phyloP scores from a whole-genome alignment of 2,329 filamentous ascomycete genomes.

The Plectosphaerella cucumerina region DNA sequence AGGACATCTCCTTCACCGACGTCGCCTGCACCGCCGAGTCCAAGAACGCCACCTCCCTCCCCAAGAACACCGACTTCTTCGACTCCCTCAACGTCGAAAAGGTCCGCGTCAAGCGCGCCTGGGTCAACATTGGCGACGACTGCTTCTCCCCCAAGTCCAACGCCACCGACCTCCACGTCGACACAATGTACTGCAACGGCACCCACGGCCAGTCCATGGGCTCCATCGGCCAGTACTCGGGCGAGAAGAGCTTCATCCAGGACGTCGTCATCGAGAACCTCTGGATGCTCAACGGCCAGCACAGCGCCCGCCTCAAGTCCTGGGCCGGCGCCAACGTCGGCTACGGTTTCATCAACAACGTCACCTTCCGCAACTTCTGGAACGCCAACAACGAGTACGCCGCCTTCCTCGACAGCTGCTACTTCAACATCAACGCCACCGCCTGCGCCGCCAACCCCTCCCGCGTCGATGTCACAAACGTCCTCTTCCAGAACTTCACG shows the following conservation, averaged over 20 bases:
- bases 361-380: conserved; percentile 54
- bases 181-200: conserved; percentile 55
- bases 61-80: conserved; percentile 58
- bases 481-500: conserved; percentile 52
- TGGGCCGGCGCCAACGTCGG: conserved; percentile 54
- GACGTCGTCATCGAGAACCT: conserved; percentile 57
- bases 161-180: conserved; percentile 52
- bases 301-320: conserved; percentile 62
- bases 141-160: conserved; percentile 64
- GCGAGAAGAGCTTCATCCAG: conserved; percentile 28
- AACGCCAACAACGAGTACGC: conserved; percentile 59
- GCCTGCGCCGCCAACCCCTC: conserved; percentile 57
- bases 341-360: conserved; percentile 53
- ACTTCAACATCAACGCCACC: conserved; percentile 52
- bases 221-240: conserved; percentile 54
- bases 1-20: conserved; percentile 49
- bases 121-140: conserved; percentile 60
- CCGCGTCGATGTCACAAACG: conserved; percentile 49
- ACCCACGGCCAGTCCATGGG: conserved; percentile 60
- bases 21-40: conserved; percentile 50
- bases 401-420: conserved; percentile 46
- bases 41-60: conserved; percentile 52
- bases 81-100: conserved; percentile 14
- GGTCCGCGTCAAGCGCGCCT: conserved; percentile 11
- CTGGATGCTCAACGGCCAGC: conserved; percentile 40